Conservation (phyloP, 2,329 filamentous ascomycete genomes). For the Monosporascus sp. region DNA sequence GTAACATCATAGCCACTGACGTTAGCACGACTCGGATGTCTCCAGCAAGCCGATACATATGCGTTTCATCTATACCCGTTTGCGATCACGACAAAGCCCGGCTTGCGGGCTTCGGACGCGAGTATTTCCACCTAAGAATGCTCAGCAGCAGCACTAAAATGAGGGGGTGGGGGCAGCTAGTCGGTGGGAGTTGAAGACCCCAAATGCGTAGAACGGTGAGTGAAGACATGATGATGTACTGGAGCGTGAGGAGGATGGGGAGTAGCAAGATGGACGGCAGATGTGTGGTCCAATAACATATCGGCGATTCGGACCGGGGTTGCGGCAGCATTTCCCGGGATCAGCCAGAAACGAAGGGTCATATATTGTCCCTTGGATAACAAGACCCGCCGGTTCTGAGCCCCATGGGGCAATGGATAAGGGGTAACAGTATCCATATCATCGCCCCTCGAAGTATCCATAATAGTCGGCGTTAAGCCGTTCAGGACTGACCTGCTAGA, state of each 20-base stretch:
- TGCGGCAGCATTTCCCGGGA: not conserved
- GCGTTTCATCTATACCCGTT: not conserved
- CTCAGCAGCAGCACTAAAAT: not conserved
- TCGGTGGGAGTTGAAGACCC: not conserved
- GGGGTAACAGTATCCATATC: not conserved
- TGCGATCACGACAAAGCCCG: not conserved
- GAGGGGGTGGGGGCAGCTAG: not conserved
- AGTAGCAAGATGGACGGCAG: slow-evolving; percentile 12
- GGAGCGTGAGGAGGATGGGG: not conserved
- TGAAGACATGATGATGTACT: not conserved
- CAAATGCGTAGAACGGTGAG: not conserved
- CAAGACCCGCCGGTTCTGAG: not conserved
- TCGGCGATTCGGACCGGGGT: not conserved
- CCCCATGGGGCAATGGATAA: not conserved
- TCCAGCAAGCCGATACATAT: not conserved
- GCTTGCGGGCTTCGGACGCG: not conserved
- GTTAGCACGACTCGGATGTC: not conserved
- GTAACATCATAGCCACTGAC: not conserved
- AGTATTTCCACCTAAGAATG: not conserved
- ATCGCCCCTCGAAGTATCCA: not conserved
- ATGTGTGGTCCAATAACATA: slow-evolving; percentile 13
- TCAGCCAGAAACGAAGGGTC: not conserved
- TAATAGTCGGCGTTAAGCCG: not conserved
- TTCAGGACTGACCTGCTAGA: too few species aligned
- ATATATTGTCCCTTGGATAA: not conserved